A percentile compares a stretch with the other conserved stretches of the same genome.
These are phyloP conservation scores for Diddensiella transvaalensis DNA, from an alignment of 805 yeast genomes.

Conservation along the genomic window DNA sequence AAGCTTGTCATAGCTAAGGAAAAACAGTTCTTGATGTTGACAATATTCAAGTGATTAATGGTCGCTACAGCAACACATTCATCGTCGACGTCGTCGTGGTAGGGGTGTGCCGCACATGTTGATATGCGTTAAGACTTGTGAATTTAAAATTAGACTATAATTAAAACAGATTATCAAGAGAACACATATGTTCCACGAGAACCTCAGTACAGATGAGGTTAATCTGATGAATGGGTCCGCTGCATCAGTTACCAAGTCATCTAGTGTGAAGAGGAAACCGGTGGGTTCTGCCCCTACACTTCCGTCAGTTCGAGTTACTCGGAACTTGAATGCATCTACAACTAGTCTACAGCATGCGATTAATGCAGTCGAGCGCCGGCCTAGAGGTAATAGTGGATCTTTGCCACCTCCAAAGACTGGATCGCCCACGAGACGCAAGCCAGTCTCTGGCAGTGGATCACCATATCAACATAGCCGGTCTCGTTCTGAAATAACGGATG, in stretches of 20 bases:
- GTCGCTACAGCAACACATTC: no score
- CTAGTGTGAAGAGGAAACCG: conserved; percentile 14
- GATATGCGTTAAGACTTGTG: no score
- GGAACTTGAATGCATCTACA: conserved; percentile 1
- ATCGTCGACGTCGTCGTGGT: no score
- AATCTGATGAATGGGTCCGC: conserved; percentile 1
- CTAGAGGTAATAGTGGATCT: neutral
- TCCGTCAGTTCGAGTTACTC: conserved; percentile 2
- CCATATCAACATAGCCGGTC: neutral
- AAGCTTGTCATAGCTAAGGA: neutral
- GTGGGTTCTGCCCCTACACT: conserved; percentile 22
- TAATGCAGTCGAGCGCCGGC: neutral
- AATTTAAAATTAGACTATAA: neutral
- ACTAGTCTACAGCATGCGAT: neutral
- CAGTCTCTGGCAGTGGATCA: neutral
- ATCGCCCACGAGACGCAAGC: neutral
- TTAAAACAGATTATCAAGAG: no score
- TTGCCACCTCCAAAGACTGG: neutral
- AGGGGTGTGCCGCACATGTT: no score
- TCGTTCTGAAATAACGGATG: neutral
- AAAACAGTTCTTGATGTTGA: no score
- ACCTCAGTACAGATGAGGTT: conserved; percentile 14
- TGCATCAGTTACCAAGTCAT: no score
- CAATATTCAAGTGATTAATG: no score
- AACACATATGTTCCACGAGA: conserved; percentile 15